Conservation (phyloP, 345 rosid genomes). For the Brassica rapa region DNA sequence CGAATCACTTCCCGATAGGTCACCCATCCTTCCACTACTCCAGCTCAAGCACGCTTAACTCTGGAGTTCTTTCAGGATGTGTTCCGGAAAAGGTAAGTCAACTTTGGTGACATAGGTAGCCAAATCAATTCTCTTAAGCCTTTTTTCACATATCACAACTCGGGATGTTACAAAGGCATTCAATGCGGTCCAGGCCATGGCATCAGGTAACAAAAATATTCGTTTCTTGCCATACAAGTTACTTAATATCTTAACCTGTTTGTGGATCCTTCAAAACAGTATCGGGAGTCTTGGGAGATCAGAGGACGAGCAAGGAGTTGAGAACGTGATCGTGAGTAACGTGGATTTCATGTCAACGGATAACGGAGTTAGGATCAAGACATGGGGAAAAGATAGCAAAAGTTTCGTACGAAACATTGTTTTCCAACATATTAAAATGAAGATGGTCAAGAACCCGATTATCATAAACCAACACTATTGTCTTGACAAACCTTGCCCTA, state of each 20-base stretch:
- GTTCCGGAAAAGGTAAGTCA: no score
- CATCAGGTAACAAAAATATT: conserved; percentile 38
- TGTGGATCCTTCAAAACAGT: conserved; percentile 36
- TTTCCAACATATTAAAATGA: conserved; percentile 59
- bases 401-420: conserved; percentile 58
- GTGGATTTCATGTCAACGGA: conserved; percentile 46
- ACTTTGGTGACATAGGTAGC: no score
- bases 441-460: conserved; percentile 58
- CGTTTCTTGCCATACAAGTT: conserved; percentile 2
- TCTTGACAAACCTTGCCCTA: conserved; percentile 52
- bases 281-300: conserved; percentile 63
- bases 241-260: not conserved
- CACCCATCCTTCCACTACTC: no score
- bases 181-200: conserved; percentile 77
- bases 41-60: no score
- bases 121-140: no score
- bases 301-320: conserved; percentile 54
- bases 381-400: conserved; percentile 65
- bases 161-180: no score
- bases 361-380: conserved; percentile 70
- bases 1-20: no score
- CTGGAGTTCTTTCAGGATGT: no score
- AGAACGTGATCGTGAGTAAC: conserved; percentile 55
- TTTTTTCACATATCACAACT: no score
- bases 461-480: conserved; percentile 71